phyloP scores from a whole-genome alignment of 345 rosid genomes.

The Sonneratia alba region DNA sequence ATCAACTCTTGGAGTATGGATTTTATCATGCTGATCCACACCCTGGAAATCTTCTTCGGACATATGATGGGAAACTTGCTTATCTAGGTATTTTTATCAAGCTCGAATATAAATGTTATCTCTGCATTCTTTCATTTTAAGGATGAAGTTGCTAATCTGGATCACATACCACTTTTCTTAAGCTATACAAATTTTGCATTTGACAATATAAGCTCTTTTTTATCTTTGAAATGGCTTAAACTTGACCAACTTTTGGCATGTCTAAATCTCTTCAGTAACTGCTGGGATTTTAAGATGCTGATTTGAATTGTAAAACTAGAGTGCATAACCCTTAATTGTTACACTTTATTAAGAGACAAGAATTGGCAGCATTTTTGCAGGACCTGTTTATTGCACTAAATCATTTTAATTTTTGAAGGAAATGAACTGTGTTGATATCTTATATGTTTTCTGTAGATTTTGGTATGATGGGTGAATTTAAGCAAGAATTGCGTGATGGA shows the following conservation, averaged over 20 bases:
- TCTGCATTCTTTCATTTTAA: background rate
- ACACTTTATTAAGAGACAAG: background rate
- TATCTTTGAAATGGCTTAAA: too few species aligned
- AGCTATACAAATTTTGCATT: background rate
- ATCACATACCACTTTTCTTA: background rate
- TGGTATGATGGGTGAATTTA: constrained; percentile 98
- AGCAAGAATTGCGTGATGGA: constrained; percentile 80
- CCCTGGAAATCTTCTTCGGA: constrained; percentile 90
- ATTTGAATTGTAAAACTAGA: background rate
- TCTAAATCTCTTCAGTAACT: background rate
- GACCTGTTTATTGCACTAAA: background rate
- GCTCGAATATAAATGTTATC: background rate
- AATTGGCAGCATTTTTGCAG: background rate
- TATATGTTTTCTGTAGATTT: constrained; percentile 52
- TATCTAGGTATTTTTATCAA: constrained; percentile 53
- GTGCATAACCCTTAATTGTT: background rate
- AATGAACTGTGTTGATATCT: constrained; percentile 21
- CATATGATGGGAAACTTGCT: constrained; percentile 82
- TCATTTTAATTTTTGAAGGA: background rate
- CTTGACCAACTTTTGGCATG: background rate
- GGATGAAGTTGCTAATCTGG: background rate
- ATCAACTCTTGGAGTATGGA: constrained; percentile 83
- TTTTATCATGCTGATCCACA: constrained; percentile 99
- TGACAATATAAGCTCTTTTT: background rate
- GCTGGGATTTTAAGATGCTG: background rate